Evolutionary conservation across 768 basidiomycete genomes (phyloP).

Genomic region (Tulasnella sp.): DNA sequence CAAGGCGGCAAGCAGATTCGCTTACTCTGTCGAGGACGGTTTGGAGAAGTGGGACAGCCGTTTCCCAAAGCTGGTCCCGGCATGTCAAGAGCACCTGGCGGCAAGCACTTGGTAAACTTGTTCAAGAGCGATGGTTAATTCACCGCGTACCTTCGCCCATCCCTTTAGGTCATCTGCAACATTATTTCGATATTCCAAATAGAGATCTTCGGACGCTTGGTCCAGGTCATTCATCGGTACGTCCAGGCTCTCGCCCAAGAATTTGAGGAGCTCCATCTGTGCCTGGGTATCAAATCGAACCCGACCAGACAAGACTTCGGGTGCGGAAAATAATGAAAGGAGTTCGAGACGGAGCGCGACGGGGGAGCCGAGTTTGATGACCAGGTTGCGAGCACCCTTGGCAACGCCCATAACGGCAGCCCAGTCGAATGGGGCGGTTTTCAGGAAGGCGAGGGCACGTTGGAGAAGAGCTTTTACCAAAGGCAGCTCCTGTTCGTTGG

Average conservation of each 20-base stretch:
- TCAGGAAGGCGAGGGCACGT: not conserved
- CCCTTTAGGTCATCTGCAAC: slow-evolving; percentile 5
- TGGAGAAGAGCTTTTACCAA: not conserved
- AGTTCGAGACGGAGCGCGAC: not conserved
- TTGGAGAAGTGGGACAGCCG: slow-evolving; percentile 13
- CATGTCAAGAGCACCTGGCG: slow-evolving; percentile 19
- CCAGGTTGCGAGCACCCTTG: not conserved
- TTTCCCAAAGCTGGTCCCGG: slow-evolving; percentile 21
- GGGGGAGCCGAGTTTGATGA: slow-evolving; percentile 11
- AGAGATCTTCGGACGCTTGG: not conserved
- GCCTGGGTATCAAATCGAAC: not conserved
- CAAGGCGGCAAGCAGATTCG: not conserved
- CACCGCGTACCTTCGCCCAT: slow-evolving; percentile 23
- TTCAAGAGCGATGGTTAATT: not conserved
- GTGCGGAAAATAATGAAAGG: slow-evolving; percentile 9
- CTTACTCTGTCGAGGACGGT: slow-evolving; percentile 15
- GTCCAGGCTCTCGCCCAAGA: slow-evolving; percentile 17
- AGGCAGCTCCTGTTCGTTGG: not conserved
- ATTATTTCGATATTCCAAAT: not conserved
- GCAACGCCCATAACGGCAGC: not conserved
- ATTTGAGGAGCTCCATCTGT: not conserved
- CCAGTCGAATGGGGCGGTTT: not conserved
- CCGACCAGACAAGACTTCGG: not conserved
- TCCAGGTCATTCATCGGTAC: not conserved
- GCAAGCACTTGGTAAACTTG: not conserved